These are phyloP conservation scores for Rhizopus delemar DNA, from an alignment of 371 early-diverging fungal species.

Conservation along the genomic window DNA sequence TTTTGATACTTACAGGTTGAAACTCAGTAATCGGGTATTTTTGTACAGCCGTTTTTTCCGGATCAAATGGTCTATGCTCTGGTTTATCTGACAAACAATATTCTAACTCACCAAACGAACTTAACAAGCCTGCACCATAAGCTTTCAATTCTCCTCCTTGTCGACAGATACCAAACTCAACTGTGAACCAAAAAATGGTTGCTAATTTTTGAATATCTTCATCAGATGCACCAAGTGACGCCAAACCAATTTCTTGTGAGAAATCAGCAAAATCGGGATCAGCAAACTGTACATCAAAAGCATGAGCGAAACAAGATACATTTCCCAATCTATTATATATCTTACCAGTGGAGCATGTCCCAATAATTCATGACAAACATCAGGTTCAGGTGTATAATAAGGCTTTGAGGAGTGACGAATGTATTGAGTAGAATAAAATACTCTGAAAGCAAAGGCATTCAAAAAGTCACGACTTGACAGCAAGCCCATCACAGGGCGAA, in stretches of 20 bases:
- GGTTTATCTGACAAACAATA: conserved; percentile 84
- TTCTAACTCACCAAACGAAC: conserved; percentile 96
- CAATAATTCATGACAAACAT: conserved; percentile 84
- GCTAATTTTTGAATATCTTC: conserved; percentile 89
- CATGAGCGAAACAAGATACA: not conserved
- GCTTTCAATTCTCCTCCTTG: conserved; percentile 83
- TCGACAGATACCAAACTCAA: conserved; percentile 93
- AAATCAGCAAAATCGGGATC: conserved; percentile 97
- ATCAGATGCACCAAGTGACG: conserved; percentile 91
- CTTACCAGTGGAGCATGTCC: conserved; percentile 74
- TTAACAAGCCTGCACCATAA: conserved; percentile 93
- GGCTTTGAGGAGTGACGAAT: conserved; percentile 92
- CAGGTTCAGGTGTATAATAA: conserved; percentile 94
- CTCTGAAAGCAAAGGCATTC: conserved; percentile 96
- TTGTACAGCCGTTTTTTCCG: conserved; percentile 74
- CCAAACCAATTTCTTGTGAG: conserved; percentile 94
- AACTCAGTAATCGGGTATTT: conserved; percentile 93
- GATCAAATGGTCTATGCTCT: conserved; percentile 81
- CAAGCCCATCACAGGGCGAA: conserved; percentile 95
- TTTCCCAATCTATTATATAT: not conserved
- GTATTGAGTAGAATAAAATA: conserved; percentile 97
- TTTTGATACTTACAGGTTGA: conserved; percentile 70
- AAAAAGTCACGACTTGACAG: conserved; percentile 93
- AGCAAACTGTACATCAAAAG: conserved; percentile 62
- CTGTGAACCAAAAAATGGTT: conserved; percentile 94